Evolutionary conservation across 768 basidiomycete species (phyloP), one percentile per base, ranked within the genome.

Genomic region (Xerocomus brunneocitrinus): DNA sequence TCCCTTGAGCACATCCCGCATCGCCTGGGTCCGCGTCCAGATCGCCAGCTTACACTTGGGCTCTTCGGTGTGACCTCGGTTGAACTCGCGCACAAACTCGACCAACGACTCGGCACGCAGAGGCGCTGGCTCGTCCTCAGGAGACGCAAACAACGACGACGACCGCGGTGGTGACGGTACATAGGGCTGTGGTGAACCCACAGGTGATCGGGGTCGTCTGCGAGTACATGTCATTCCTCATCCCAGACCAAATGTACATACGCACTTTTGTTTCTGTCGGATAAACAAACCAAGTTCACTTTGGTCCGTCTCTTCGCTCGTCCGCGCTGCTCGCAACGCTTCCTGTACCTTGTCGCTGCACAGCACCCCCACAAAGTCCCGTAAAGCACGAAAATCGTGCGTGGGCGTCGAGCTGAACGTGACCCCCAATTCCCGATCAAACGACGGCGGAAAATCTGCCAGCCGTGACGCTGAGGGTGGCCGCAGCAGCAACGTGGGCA

Each of bases 1-100:
- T 12, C 8, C 40, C 52, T 49, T 52, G 40, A 60, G 41, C 7
- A 45, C 53, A 42, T 67, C 53, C 41, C 49, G 53, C 35, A 42
- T 56, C 4, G 19, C 38, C 56, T 44, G 52, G 24, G 67, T 69
- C n/a, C 71, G 63, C 8, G 76, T 74, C 79, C 83, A 84, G 39
- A 90, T 73, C 56, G 79, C 80, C 48, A 89, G 65, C 50, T 72
- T 79, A 49, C 67, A 73, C 42, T 44, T 24, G 1, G 32, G 36
- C 19, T 51, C 58, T 28, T 8, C 34, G 12, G 54, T 49, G 8
- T 53, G 48, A 27, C 60, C 59, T 31, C 56, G 59, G 69, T 89
- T 89, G 62, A 81, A 84, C 48, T 78, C 73, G 32, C 74, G 76
- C 58, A 88, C 76, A 70, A 80, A 89, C 8, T 71, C 73, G 5